Conservation (phyloP, 2,329 filamentous ascomycete species). For the Microcyclospora tardicrescens region DNA sequence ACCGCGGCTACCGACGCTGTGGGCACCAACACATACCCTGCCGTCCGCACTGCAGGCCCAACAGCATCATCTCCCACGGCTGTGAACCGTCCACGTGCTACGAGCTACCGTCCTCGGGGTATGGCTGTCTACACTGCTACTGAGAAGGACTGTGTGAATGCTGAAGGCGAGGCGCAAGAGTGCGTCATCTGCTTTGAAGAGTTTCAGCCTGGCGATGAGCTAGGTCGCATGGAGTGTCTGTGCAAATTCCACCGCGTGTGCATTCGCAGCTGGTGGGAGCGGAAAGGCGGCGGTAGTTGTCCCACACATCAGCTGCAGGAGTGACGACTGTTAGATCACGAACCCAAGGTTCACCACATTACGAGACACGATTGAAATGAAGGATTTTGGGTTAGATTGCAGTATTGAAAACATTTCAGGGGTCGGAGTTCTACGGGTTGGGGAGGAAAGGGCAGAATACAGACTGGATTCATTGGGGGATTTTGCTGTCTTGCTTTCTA, state of each 20-base stretch:
- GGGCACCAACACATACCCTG: conserved; percentile 2
- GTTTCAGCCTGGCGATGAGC: conserved; percentile 45
- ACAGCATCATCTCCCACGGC: conserved; percentile 5
- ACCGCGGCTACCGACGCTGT: conserved; percentile 1
- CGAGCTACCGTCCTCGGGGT: conserved; percentile 23
- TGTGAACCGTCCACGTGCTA: conserved; percentile 11
- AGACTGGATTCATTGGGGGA: too few species aligned
- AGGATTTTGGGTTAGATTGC: too few species aligned
- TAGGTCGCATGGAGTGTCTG: conserved; percentile 49
- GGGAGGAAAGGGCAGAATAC: too few species aligned
- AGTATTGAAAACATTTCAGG: too few species aligned
- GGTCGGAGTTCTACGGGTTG: too few species aligned
- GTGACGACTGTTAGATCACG: conserved; percentile 6
- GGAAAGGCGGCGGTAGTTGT: conserved; percentile 42
- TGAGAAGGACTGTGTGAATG: conserved; percentile 49
- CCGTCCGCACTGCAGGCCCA: conserved; percentile 7
- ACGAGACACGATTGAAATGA: too few species aligned
- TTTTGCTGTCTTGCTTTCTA: too few species aligned
- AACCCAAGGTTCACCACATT: too few species aligned
- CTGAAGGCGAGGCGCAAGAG: conserved; percentile 38
- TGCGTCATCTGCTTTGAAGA: conserved; percentile 55
- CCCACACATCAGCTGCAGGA: conserved; percentile 44
- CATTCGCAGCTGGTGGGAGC: conserved; percentile 48
- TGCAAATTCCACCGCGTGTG: conserved; percentile 52
- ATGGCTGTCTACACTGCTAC: conserved; percentile 45